A percentile compares a stretch with the other conserved stretches of the same genome.
phyloP scores from a whole-genome alignment of 306 rosid species.

The Ammopiptanthus mongolicus region DNA sequence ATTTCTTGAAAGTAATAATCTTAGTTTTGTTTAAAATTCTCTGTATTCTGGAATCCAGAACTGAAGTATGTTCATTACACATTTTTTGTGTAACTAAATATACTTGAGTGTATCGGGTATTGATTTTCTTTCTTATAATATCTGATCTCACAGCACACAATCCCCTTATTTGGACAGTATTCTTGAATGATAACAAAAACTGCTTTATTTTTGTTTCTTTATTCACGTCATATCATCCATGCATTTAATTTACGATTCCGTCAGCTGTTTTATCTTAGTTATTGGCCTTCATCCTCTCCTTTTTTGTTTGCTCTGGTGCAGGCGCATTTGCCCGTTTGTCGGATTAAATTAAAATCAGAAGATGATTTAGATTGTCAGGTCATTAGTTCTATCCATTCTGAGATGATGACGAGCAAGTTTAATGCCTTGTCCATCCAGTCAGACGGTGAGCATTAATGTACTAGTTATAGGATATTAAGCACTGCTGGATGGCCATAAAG shows the following conservation, averaged over 20 bases:
- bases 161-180: not conserved
- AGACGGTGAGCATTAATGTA: not conserved
- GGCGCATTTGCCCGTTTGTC: conserved; percentile 22
- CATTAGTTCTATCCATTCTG: conserved; percentile 3
- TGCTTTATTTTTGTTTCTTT: not conserved
- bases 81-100: not conserved
- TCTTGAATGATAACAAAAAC: not conserved
- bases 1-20: not conserved
- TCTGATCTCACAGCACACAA: not conserved
- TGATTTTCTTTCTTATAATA: not conserved
- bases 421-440: conserved; percentile 8
- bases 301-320: conserved; percentile 22
- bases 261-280: not conserved
- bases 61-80: not conserved
- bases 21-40: not conserved
- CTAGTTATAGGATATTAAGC: conserved; percentile 13
- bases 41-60: not conserved
- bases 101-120: not conserved
- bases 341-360: conserved; percentile 24
- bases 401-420: conserved; percentile 14
- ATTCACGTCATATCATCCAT: not conserved
- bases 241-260: not conserved
- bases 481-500: conserved; percentile 17
- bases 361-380: conserved; percentile 24
- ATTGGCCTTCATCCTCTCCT: not conserved